Evolutionary conservation across 2,329 filamentous ascomycete genomes (phyloP).

Genomic region (Calonectria henricotiae): DNA sequence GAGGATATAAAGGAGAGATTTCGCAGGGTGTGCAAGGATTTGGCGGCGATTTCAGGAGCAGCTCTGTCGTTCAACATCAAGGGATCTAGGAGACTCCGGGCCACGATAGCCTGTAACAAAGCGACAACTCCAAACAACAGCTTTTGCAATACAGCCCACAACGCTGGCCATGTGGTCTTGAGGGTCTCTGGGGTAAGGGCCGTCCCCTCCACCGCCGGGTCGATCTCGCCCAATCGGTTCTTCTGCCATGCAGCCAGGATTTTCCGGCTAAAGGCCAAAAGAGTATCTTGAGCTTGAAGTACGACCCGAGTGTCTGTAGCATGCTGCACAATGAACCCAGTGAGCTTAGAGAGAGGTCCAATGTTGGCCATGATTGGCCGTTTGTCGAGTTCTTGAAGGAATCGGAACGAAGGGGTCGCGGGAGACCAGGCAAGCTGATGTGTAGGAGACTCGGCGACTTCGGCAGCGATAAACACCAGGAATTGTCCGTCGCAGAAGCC

Average conservation of each 20-base stretch:
- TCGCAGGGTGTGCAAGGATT: conserved; percentile 81
- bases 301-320: conserved; percentile 64
- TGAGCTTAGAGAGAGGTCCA: conserved; percentile 77
- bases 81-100: conserved; percentile 72
- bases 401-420: conserved; percentile 73
- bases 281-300: conserved; percentile 71
- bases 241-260: conserved; percentile 82
- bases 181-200: conserved; percentile 78
- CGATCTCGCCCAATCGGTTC: conserved; percentile 82
- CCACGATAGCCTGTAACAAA: conserved; percentile 81
- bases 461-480: conserved; percentile 78
- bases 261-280: conserved; percentile 78
- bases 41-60: conserved; percentile 78
- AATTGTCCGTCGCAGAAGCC: conserved; percentile 86
- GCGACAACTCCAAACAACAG: conserved; percentile 84
- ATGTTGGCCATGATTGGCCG: conserved; percentile 77
- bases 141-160: conserved; percentile 84
- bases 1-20: conserved; percentile 88
- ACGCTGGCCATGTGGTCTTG: conserved; percentile 76
- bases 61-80: conserved; percentile 61
- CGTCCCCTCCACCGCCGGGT: conserved; percentile 76
- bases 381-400: conserved; percentile 72
- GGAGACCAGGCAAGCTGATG: conserved; percentile 75
- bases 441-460: conserved; percentile 69
- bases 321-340: conserved; percentile 76